Evolutionary conservation across 2,329 filamentous ascomycete species (phyloP).

Genomic region (Colletotrichum viniferum): DNA sequence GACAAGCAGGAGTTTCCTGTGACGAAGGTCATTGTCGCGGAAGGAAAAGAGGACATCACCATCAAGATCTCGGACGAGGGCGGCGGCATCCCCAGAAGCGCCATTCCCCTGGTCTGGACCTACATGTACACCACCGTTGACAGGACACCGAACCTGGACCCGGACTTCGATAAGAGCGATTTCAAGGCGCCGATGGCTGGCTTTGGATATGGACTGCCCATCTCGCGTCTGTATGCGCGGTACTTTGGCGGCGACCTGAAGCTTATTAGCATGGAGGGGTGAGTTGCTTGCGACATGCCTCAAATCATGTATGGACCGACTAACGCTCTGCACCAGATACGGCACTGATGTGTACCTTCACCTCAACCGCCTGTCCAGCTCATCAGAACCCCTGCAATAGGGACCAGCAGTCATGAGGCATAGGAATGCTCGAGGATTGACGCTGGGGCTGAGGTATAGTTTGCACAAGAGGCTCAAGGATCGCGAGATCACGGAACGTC

Average conservation of each 20-base stretch:
- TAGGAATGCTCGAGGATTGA: slow-evolving; percentile 67
- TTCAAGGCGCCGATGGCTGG: slow-evolving; percentile 99
- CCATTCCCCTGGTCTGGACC: slow-evolving; percentile 98
- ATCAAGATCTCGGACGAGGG: slow-evolving; percentile 98
- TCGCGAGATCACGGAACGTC: slow-evolving; percentile 81
- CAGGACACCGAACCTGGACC: slow-evolving; percentile 90
- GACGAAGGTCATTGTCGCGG: slow-evolving; percentile 96
- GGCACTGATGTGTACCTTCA: slow-evolving; percentile 98
- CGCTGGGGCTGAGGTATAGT: slow-evolving; percentile 57
- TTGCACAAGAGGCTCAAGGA: slow-evolving; percentile 73
- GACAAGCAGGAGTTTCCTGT: slow-evolving; percentile 96
- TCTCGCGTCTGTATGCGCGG: slow-evolving; percentile 89
- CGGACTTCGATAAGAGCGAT: slow-evolving; percentile 98
- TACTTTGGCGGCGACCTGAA: slow-evolving; percentile 98
- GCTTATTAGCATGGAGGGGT: slow-evolving; percentile 99
- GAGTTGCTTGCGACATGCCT: slow-evolving; percentile 40
- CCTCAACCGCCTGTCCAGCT: slow-evolving; percentile 92
- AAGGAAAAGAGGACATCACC: slow-evolving; percentile 98
- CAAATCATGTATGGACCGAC: not conserved
- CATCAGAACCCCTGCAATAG: slow-evolving; percentile 96
- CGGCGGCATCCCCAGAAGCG: slow-evolving; percentile 89
- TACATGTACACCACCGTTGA: slow-evolving; percentile 99
- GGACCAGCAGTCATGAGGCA: slow-evolving; percentile 89
- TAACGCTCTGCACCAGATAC: slow-evolving; percentile 65
- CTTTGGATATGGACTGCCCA: slow-evolving; percentile 96